Percentiles rank a stretch among this genome's conserved stretches.
These are phyloP conservation scores for Lepiota brunneoincarnata DNA, from an alignment of 768 basidiomycete genomes.

Conservation along the genomic window DNA sequence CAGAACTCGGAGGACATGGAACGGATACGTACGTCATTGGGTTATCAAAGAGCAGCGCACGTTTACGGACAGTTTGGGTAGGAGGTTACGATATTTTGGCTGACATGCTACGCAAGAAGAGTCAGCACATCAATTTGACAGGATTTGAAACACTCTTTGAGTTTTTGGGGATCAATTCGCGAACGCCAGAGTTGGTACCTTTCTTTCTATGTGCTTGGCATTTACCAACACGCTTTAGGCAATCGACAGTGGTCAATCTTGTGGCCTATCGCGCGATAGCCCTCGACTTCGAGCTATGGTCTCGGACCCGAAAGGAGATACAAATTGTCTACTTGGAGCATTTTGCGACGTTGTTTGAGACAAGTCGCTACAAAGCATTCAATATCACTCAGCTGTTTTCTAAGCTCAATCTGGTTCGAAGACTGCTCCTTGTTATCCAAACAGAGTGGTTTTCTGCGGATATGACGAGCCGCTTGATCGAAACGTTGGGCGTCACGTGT, in stretches of 20 bases:
- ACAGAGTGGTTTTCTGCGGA: constrained; percentile 71
- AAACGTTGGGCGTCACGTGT: constrained; percentile 59
- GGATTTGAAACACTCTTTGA: constrained; percentile 82
- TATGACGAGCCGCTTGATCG: constrained; percentile 46
- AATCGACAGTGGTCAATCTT: constrained; percentile 80
- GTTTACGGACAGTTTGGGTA: constrained; percentile 23
- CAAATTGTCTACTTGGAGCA: constrained; percentile 79
- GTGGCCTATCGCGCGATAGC: constrained; percentile 82
- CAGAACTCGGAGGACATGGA: constrained; percentile 96
- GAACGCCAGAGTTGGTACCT: constrained; percentile 67
- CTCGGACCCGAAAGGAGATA: constrained; percentile 65
- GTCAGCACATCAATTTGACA: constrained; percentile 72
- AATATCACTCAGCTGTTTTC: constrained; percentile 72
- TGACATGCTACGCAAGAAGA: constrained; percentile 69
- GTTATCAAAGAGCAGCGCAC: background rate
- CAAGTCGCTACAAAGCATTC: constrained; percentile 74
- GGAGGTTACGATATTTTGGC: constrained; percentile 89
- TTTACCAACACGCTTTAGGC: constrained; percentile 34
- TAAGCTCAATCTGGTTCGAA: constrained; percentile 70
- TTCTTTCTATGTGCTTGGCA: background rate
- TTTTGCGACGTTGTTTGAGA: constrained; percentile 69
- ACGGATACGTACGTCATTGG: constrained; percentile 58
- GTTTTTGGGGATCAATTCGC: constrained; percentile 83
- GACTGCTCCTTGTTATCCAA: constrained; percentile 79
- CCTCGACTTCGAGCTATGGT: constrained; percentile 91